These are phyloP conservation scores for Alternaria sp. DNA, from an alignment of 2,329 filamentous ascomycete genomes.

Conservation along the genomic window DNA sequence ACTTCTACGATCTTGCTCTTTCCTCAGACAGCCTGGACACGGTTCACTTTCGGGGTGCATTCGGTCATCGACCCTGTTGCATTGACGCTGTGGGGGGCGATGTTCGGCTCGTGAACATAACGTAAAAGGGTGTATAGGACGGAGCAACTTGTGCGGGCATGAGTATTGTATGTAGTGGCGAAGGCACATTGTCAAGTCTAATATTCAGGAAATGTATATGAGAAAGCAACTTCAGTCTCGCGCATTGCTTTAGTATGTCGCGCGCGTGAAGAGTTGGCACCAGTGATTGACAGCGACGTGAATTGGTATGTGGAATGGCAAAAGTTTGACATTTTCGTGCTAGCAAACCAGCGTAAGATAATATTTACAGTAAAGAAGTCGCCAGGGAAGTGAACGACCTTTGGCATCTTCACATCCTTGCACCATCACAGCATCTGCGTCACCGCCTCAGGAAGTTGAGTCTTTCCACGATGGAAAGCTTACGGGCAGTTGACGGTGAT, in stretches of 20 bases:
- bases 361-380: slow-evolving; percentile 6
- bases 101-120: slow-evolving; percentile 15
- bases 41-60: slow-evolving; percentile 2
- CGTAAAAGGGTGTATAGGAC: slow-evolving; percentile 7
- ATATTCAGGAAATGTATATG: not conserved
- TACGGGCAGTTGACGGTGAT: slow-evolving; percentile 55
- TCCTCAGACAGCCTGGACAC: slow-evolving; percentile 20
- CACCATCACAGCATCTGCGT: not conserved
- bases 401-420: not conserved
- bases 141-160: slow-evolving; percentile 10
- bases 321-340: slow-evolving; percentile 5
- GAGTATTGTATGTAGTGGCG: slow-evolving; percentile 15
- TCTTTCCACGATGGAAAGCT: not conserved
- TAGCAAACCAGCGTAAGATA: slow-evolving; percentile 4
- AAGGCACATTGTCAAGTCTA: slow-evolving; percentile 14
- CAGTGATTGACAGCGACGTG: not conserved
- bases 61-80: not conserved
- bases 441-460: not conserved
- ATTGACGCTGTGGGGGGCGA: slow-evolving; percentile 11
- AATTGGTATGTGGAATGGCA: not conserved
- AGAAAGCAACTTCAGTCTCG: not conserved
- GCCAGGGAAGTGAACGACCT: not conserved
- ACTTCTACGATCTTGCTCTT: not conserved
- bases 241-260: not conserved
- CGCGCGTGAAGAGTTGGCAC: not conserved